A percentile compares a stretch with the other conserved stretches of the same genome.
Evolutionary conservation across 805 yeast species (phyloP).

Genomic region (Saccharomycopsis sp.): DNA sequence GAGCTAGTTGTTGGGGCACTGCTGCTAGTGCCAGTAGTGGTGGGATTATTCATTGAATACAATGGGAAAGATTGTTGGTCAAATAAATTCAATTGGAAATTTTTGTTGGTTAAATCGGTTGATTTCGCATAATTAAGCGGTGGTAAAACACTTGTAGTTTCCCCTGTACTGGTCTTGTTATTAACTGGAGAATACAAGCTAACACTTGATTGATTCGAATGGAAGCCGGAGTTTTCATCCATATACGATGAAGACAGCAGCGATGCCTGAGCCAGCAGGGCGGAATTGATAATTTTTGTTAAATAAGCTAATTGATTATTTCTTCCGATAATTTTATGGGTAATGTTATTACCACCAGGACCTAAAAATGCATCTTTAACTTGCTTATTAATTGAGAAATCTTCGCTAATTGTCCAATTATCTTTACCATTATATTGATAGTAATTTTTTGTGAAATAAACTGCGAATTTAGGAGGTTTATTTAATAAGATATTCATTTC

Average conservation of each 20-base stretch:
- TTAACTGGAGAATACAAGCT: too few species aligned
- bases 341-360: slow-evolving; percentile 25
- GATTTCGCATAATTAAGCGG: background rate
- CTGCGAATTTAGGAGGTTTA: slow-evolving; percentile 72
- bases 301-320: slow-evolving; percentile 12
- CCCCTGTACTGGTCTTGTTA: too few species aligned
- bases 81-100: background rate
- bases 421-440: slow-evolving; percentile 39
- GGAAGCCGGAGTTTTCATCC: too few species aligned
- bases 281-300: slow-evolving; percentile 5
- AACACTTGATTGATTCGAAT: too few species aligned
- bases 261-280: background rate
- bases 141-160: too few species aligned
- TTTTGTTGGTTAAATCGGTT: background rate
- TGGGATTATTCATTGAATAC: slow-evolving; percentile 2
- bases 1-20: background rate
- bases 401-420: slow-evolving; percentile 79
- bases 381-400: slow-evolving; percentile 78
- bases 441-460: slow-evolving; percentile 55
- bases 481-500: slow-evolving; percentile 46
- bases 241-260: too few species aligned
- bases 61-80: background rate
- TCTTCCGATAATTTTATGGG: slow-evolving; percentile 20
- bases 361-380: slow-evolving; percentile 61
- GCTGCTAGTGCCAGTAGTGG: background rate